Evolutionary conservation across 768 basidiomycete genomes (phyloP), one percentile per base, ranked within the genome.

Genomic region (Termitomyces sp.): DNA sequence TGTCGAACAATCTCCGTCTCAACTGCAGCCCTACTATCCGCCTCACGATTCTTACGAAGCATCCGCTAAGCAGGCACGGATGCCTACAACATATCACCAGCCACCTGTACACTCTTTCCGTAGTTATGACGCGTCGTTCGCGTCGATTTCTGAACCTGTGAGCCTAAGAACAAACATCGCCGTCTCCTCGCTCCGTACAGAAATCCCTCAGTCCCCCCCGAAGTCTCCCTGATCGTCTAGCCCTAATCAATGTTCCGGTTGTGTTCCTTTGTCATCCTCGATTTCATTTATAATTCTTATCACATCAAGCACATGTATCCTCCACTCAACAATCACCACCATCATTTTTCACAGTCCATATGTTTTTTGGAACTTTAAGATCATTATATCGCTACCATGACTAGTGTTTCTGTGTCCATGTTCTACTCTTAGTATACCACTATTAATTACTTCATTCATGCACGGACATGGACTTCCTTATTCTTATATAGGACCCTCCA

Each of bases 131-230:
- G 20, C 62, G 20, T 47, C 60, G 10, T 65, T 67, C 37, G 56
- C 31, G 37, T 62, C 64, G 5, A 54, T 57, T 31, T 62, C 69
- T 14, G 71, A 73, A 62, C 64, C 73, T 8, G 66, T 67, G 46
- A 70, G 70, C 36, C 70, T 74, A 45, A 68, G 73, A 25, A 74
- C 75, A 17, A 77, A 76, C 60, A 79, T 80, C 75, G 78, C 78
- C 4, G 73, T 79, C 40, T 80, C 79, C 8, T 79, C 78, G 14
- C 68, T 80, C 34, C 71, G 79, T 48, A 80, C 79, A 6, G 77
- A 79, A 62, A 67, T 79, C 25, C 75, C 77, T 5, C 73, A 74
- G 48, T 68, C 67, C n/a, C 65, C 67, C 17, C 63, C 63, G 7
- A 58, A 37, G 29, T 40, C 57, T 48, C 12, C 55, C 3, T 56